Evolutionary conservation across 805 yeast genomes (phyloP).

Genomic region (Isabelozyma gotoi): DNA sequence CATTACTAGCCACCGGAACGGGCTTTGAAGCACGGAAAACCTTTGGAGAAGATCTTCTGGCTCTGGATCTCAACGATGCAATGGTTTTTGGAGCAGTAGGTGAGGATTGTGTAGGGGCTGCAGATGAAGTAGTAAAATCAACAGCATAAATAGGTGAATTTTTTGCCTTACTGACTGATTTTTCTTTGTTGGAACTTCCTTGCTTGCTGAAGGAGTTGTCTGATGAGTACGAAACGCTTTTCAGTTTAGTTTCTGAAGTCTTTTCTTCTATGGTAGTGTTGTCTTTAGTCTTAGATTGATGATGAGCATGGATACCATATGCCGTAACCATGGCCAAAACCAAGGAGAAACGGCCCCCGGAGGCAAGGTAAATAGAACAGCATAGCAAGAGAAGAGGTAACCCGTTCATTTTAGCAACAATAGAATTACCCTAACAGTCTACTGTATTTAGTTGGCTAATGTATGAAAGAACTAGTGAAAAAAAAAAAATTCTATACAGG

Average conservation of each 20-base stretch:
- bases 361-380: constrained; percentile 26
- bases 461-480: background rate
- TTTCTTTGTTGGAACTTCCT: too few species aligned
- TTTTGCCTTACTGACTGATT: background rate
- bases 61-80: constrained; percentile 15
- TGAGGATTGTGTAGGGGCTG: constrained; percentile 14
- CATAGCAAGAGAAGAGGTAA: constrained; percentile 18
- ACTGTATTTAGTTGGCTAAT: background rate
- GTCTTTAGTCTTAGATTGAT: background rate
- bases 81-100: constrained; percentile 11
- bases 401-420: constrained; percentile 1
- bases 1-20: constrained; percentile 14
- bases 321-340: constrained; percentile 20
- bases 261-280: too few species aligned
- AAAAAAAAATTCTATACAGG: background rate
- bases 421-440: too few species aligned
- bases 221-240: too few species aligned
- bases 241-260: too few species aligned
- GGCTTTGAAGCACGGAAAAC: constrained; percentile 40
- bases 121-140: constrained; percentile 40
- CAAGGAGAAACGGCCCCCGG: constrained; percentile 46
- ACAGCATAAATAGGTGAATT: constrained; percentile 39
- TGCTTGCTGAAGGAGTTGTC: too few species aligned
- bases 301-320: constrained; percentile 7
- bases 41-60: constrained; percentile 37